Conservation (phyloP, 2,329 filamentous ascomycete species). For the Trichoderma asperellum region DNA sequence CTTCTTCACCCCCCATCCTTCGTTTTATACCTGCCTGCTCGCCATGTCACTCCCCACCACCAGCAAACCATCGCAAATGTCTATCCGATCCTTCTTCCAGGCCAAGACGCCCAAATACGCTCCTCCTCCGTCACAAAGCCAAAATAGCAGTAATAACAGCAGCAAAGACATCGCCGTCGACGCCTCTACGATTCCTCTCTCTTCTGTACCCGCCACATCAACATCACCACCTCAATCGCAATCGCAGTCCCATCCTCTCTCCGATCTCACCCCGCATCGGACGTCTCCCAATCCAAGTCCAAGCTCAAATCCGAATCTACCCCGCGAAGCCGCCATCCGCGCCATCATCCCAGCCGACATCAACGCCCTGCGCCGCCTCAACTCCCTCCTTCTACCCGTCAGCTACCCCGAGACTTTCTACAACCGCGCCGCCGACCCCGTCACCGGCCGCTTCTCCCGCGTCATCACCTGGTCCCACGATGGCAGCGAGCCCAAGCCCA, state of each 20-base stretch:
- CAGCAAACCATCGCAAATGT: conserved; percentile 52
- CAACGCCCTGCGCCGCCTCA: conserved; percentile 64
- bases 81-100: conserved; percentile 67
- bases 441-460: conserved; percentile 60
- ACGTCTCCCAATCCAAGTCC: conserved; percentile 33
- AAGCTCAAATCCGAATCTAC: conserved; percentile 41
- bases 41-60: conserved; percentile 48
- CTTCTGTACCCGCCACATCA: neutral
- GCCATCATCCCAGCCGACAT: conserved; percentile 56
- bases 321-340: conserved; percentile 57
- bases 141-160: conserved; percentile 29
- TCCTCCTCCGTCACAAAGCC: conserved; percentile 39
- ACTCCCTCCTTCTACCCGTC: conserved; percentile 66
- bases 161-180: conserved; percentile 37
- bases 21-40: conserved; percentile 1
- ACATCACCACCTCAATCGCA: neutral
- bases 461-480: conserved; percentile 61
- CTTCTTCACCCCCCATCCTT: neutral
- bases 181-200: conserved; percentile 27
- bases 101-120: conserved; percentile 48
- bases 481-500: conserved; percentile 51
- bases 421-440: conserved; percentile 54
- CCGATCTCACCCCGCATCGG: conserved; percentile 7
- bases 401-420: conserved; percentile 69
- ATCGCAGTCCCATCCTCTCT: conserved; percentile 27